Conservation (phyloP, 345 rosid genomes). For the Salix dunnii region DNA sequence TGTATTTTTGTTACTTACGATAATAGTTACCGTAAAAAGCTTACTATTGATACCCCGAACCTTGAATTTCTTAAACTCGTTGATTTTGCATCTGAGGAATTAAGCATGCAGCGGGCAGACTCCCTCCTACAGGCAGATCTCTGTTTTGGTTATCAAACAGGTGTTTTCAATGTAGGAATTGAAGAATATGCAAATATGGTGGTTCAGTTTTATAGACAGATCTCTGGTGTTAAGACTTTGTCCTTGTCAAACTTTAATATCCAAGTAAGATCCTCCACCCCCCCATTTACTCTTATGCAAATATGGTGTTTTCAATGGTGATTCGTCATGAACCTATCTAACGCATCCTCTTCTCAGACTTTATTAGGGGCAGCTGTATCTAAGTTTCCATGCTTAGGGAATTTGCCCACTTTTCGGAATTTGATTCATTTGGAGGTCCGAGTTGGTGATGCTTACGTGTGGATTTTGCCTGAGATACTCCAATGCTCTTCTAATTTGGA, state of each 20-base stretch:
- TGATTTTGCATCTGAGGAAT: not conserved
- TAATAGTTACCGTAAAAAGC: too few relatives aligned
- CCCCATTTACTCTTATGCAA: not conserved
- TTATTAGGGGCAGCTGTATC: not conserved
- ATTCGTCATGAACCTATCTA: not conserved
- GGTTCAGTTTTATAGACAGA: not conserved
- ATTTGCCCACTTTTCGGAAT: not conserved
- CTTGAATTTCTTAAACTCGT: too few relatives aligned
- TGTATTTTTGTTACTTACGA: too few relatives aligned
- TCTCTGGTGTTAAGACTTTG: not conserved
- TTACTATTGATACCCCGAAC: too few relatives aligned
- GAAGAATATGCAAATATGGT: not conserved
- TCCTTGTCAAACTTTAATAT: not conserved
- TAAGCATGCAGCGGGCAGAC: too few relatives aligned
- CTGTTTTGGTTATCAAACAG: not conserved
- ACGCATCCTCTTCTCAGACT: not conserved
- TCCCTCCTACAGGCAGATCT: not conserved
- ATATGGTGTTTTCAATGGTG: not conserved
- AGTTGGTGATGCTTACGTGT: not conserved
- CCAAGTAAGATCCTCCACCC: not conserved
- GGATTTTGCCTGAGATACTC: not conserved
- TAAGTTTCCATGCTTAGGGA: not conserved
- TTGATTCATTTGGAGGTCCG: not conserved
- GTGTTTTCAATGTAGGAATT: too few relatives aligned
- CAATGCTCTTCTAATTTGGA: not conserved